Percentiles rank a stretch among this genome's conserved stretches.
Conservation (phyloP, 805 yeast species). For the Suhomyces faveliae region DNA sequence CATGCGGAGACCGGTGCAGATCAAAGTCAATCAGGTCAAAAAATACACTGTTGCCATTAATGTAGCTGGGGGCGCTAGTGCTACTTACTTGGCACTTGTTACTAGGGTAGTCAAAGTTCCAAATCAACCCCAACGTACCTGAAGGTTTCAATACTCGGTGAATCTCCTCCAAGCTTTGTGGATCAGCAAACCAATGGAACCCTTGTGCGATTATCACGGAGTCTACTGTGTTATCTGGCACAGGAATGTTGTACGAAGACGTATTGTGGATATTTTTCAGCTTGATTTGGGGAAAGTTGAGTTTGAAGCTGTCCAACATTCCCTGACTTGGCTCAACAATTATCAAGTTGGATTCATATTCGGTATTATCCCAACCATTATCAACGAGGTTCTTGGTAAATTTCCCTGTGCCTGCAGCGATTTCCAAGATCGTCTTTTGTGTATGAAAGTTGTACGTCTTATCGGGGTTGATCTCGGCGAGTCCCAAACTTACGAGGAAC, state of each 20-base stretch:
- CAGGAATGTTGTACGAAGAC: constrained; percentile 47
- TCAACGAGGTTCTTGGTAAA: constrained; percentile 48
- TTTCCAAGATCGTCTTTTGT: constrained; percentile 39
- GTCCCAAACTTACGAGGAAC: constrained; percentile 38
- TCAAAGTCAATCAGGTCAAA: constrained; percentile 5
- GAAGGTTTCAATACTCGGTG: constrained; percentile 46
- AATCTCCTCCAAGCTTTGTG: constrained; percentile 47
- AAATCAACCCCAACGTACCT: constrained; percentile 54
- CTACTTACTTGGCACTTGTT: constrained; percentile 7
- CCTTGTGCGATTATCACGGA: constrained; percentile 58
- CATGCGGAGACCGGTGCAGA: constrained; percentile 5
- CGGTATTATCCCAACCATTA: constrained; percentile 31
- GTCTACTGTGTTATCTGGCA: constrained; percentile 44
- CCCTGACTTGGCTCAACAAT: constrained; percentile 59
- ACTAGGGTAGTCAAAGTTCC: constrained; percentile 51
- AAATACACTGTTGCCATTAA: constrained; percentile 8
- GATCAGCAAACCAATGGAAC: constrained; percentile 65
- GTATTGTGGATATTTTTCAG: constrained; percentile 27
- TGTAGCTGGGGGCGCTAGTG: background rate
- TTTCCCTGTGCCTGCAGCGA: constrained; percentile 67
- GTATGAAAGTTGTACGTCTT: constrained; percentile 14
- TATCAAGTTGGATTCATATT: constrained; percentile 22
- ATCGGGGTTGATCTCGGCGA: constrained; percentile 17
- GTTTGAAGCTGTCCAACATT: constrained; percentile 48
- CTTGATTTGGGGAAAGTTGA: constrained; percentile 46